Evolutionary conservation across 1,284 basidiomycete species (phyloP), one percentile per base, ranked within the genome.

Genomic region (Ceratobasidium sp.): DNA sequence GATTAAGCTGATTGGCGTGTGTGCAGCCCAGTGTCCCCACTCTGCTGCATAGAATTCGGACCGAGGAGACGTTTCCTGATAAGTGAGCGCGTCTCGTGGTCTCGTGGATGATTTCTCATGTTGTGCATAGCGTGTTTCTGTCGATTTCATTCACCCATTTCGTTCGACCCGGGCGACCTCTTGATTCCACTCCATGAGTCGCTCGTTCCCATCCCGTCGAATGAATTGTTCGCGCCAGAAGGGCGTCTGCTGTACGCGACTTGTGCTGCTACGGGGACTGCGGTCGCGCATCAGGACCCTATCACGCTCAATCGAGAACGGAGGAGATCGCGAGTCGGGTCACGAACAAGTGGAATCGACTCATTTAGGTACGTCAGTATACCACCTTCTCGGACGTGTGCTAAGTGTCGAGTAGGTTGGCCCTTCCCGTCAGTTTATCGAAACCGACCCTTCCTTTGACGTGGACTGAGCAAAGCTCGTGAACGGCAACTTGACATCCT

Each of bases 131-230:
- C 3, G 93, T 95, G 0, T 98, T 97, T 80, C 85, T 98, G 17
- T 94, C 97, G 31, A 96, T 95, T 97, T 0, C 94, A 98, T 76
- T 89, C 96, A 74, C 96, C 96, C 3, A 89, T 99, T 71, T 94
- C 91, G 76, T 90, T 92, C 0, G 87, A 93, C 70, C 79, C 83
- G 53, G 95, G 94, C 0, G 82, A 96, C 76, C 82, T 98, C 31
- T 80, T 81, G 4, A 86, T 89, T 2, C 96, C 96, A 0, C 83
- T 99, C 13, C 95, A 96, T 74, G 94, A 94, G 8, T 96, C 94
- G 0, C 98, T 97, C 81, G 82, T 98, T 0, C 95, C 96, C 1
- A 78, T 91, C 3, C 96, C 95, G 0, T 78, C 85, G 0, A 77
- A 85, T 13, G 82, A 87, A 72, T 72, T 83, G 0, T 96, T 96